A percentile compares a stretch with the other conserved stretches of the same genome.
These are phyloP conservation scores for Trichoderma sp. DNA, from an alignment of 2,329 filamentous ascomycete genomes.

Conservation along the genomic window DNA sequence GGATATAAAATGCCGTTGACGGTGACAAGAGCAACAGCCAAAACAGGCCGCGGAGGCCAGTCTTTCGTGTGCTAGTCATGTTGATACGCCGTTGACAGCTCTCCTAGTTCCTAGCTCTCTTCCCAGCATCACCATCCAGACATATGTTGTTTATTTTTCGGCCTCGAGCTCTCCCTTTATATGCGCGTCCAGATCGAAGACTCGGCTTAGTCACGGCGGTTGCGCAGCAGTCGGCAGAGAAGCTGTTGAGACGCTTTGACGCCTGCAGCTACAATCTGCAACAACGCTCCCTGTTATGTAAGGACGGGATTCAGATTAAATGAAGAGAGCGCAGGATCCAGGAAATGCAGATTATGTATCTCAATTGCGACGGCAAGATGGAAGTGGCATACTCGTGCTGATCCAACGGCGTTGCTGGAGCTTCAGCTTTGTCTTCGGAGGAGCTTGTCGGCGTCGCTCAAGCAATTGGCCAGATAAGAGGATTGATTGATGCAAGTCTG, in stretches of 20 bases:
- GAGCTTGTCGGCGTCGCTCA: neutral
- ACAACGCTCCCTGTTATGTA: neutral
- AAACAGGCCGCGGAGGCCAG: slow-evolving; percentile 38
- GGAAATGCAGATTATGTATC: neutral
- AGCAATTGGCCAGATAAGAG: neutral
- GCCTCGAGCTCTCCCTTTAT: neutral
- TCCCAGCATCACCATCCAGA: neutral
- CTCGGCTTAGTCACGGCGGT: neutral
- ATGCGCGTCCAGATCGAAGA: neutral
- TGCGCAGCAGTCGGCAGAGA: neutral
- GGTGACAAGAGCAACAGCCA: slow-evolving; percentile 41
- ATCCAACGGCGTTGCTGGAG: neutral
- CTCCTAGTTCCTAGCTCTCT: neutral
- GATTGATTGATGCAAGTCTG: neutral
- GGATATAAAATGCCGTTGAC: slow-evolving; percentile 75
- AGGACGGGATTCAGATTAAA: neutral
- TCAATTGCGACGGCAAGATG: neutral
- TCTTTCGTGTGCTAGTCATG: slow-evolving; percentile 30
- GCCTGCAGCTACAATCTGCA: neutral
- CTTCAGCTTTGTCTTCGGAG: neutral
- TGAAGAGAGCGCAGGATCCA: neutral
- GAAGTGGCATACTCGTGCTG: neutral
- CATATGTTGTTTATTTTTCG: neutral
- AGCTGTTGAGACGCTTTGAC: neutral
- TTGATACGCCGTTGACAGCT: neutral